Evolutionary conservation across 192 early-diverging fungal genomes (phyloP), one percentile per base, ranked within the genome.

Genomic region (Rhizoclosmatium globosum): DNA sequence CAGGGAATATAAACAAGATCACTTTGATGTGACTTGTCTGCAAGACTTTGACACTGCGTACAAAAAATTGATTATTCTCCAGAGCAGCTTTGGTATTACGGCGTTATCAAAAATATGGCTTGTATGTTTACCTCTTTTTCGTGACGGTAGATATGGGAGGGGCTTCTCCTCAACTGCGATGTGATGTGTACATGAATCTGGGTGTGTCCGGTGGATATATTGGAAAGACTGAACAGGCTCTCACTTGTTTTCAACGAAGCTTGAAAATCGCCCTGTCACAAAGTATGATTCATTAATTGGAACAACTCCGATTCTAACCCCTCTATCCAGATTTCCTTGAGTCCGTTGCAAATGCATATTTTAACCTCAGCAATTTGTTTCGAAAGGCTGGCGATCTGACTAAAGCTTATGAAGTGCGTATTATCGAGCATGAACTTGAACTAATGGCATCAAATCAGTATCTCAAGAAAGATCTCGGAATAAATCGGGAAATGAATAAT

Each of bases 121-220:
- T 7, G 17, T 17, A 13, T 53, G 50, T 13, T 17, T 47, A 21
- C 3, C 11, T 17, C n/a, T 23, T 68, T 19, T 68, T 17, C n/a
- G 19, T 19, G 7, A 46, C 45, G 38, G 23, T 15, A 64, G 60
- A 43, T 3, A 74, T 62, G 38, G 60, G 39, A 15, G 62, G 45
- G 1, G 13, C 43, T 43, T 15, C 67, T 4, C 42, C 67, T n/a
- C 9, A 46, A 44, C 6, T 68, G 56, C 57, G 60, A 41, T 50
- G 73, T 23, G 73, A 74, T 44, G 60, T 74, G 13, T 31, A 62
- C 6, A 64, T 74, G 73, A 74, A 74, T 44, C 45, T 74, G 59
- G 73, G 73, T 4, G 62, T 74, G 17, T 21, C 44, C 31, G 61
- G 11, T 60, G 73, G 73, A 11, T 45, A 45, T 47, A 17, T 64